Base-by-base conservation (phyloP, 129 eudicot genomes). In the Ambrosia trifida region DNA sequence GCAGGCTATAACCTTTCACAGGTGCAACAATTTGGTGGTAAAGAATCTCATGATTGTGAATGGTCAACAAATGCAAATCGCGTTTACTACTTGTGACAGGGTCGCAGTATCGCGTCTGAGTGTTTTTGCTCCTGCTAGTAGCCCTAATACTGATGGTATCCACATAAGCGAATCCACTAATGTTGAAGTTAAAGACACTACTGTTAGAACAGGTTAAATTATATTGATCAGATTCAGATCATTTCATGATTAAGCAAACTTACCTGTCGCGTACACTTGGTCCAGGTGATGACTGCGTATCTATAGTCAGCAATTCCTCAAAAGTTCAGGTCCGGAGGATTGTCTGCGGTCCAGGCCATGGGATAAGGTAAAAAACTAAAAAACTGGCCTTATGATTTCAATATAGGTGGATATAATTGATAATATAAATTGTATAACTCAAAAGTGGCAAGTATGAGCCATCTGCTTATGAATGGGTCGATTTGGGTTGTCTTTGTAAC, bases 1-100 rank as follows among this genome's bases (percentile, higher is more conserved):
- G 91, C 90, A 94, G 97, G 99, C 99, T 18, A 49, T 94, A 63
- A 87, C 89, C 12, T 94, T 94, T 77, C 97, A 94, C 58, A 84
- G 68, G 62, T 90, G 99, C 85, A 82, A 85, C 20, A 70, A 83
- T 69, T 66, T 94, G 84, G 80, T 38, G 57, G 85, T 94, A 14
- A 84, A 84, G 78, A 82, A 87, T 58, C 50, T 94, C 40, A 56
- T 28, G 66, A 69, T 85, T 60, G 38, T 86, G 65, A 82, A 94
- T 72, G 86, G 97, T 72, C 97, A 84, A 83, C 84, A 86, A 77
- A 88, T 84, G 93, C 95, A 90, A 79, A 52, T 87, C 74, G 84
- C 87, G 5, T 83, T 90, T 77, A 90, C 89, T n/a, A 72, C 53
- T 52, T 87, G 91, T 63, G 74, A 28, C 12, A 45, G 72, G 41